Conservation (phyloP, 257 asterid genomes). For the Striga asiatica region DNA sequence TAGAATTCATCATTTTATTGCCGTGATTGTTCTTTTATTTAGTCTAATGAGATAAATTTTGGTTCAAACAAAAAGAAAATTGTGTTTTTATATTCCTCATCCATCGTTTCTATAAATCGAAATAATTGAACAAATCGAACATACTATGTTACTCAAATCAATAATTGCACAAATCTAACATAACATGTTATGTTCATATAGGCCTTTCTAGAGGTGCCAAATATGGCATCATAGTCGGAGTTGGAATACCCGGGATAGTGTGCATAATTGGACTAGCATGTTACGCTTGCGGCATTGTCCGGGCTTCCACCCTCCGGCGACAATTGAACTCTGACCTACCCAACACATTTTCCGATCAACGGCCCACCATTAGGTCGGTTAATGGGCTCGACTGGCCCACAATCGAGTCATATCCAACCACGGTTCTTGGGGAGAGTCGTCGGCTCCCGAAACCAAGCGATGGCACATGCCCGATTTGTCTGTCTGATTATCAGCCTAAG, state of each 20-base stretch:
- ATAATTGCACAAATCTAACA: too few species aligned
- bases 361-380: conserved; percentile 16
- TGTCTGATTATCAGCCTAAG: conserved; percentile 55
- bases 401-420: conserved; percentile 66
- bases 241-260: conserved; percentile 57
- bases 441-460: conserved; percentile 52
- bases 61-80: too few species aligned
- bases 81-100: too few species aligned
- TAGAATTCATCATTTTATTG: too few species aligned
- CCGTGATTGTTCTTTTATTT: too few species aligned
- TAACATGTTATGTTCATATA: conserved; percentile 2
- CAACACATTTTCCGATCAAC: conserved; percentile 14
- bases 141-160: too few species aligned
- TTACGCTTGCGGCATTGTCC: conserved; percentile 28
- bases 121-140: too few species aligned
- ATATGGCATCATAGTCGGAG: conserved; percentile 60
- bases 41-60: too few species aligned
- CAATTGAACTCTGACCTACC: conserved; percentile 22
- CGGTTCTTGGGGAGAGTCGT: conserved; percentile 54
- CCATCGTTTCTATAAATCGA: too few species aligned
- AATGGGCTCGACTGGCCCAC: conserved; percentile 50
- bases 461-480: conserved; percentile 58
- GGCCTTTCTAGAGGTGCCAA: conserved; percentile 67
- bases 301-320: conserved; percentile 11
- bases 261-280: conserved; percentile 47